phyloP scores from a whole-genome alignment of 140 eudicot genomes.

The Oenanthe javanica region DNA sequence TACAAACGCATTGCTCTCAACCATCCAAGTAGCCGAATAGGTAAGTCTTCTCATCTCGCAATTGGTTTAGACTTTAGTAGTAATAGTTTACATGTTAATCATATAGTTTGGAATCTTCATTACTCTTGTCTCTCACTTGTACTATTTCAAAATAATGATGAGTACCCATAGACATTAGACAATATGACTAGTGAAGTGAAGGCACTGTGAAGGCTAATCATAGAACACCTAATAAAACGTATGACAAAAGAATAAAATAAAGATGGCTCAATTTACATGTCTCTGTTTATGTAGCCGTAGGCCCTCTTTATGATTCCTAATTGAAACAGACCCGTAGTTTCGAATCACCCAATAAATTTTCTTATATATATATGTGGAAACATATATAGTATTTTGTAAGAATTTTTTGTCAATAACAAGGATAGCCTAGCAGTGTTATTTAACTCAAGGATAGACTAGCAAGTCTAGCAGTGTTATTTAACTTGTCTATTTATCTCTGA shows the following conservation, averaged over 20 bases:
- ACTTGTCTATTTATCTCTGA: neutral
- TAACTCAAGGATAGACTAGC: too few species aligned
- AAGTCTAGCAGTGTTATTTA: neutral
- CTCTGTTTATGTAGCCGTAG: too few species aligned
- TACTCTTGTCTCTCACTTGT: neutral
- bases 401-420: neutral
- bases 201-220: neutral
- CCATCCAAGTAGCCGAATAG: slow-evolving; percentile 41
- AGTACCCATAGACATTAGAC: neutral
- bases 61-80: neutral
- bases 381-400: too few species aligned
- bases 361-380: too few species aligned
- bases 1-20: slow-evolving; percentile 43
- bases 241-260: neutral
- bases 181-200: neutral
- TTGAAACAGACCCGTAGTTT: too few species aligned
- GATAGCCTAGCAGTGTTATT: neutral
- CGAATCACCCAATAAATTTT: too few species aligned
- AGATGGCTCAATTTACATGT: neutral
- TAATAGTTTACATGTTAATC: neutral
- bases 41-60: slow-evolving; percentile 28
- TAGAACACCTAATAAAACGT: neutral
- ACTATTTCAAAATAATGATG: neutral
- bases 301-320: too few species aligned
- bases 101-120: neutral